These are phyloP conservation scores for Arabidopsis arenosa DNA, from an alignment of 345 rosid genomes.

Conservation along the genomic window DNA sequence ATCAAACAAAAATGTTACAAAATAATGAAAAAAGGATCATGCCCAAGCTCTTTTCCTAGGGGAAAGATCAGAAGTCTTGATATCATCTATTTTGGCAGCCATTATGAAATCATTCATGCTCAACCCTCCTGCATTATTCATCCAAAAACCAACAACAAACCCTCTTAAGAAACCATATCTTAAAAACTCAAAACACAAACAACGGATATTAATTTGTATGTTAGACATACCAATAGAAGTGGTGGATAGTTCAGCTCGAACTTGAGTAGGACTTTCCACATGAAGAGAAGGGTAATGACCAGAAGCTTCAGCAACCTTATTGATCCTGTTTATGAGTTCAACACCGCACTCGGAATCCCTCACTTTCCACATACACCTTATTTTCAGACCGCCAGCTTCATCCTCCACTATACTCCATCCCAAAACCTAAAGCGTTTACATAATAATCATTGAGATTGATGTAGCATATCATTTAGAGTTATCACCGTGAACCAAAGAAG, in stretches of 20 bases:
- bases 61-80: constrained; percentile 87
- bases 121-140: constrained; percentile 67
- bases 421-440: constrained; percentile 54
- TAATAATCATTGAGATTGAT: not conserved
- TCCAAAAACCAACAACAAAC: constrained; percentile 25
- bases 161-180: constrained; percentile 4
- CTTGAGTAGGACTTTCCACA: constrained; percentile 73
- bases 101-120: constrained; percentile 89
- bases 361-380: constrained; percentile 89
- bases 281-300: constrained; percentile 86
- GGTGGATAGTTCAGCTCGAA: constrained; percentile 87
- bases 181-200: constrained; percentile 38
- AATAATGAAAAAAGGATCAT: constrained; percentile 25
- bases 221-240: constrained; percentile 63
- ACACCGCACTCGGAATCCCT: constrained; percentile 77
- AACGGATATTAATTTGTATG: not conserved
- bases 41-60: constrained; percentile 89
- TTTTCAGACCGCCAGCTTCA: constrained; percentile 67
- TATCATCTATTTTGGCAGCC: constrained; percentile 84
- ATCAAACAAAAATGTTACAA: constrained; percentile 31
- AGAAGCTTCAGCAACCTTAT: constrained; percentile 58
- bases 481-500: not conserved
- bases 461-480: not conserved
- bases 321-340: constrained; percentile 85
- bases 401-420: constrained; percentile 95